Conservation (phyloP, 164 flowering plant genomes). For the Piper betle region DNA sequence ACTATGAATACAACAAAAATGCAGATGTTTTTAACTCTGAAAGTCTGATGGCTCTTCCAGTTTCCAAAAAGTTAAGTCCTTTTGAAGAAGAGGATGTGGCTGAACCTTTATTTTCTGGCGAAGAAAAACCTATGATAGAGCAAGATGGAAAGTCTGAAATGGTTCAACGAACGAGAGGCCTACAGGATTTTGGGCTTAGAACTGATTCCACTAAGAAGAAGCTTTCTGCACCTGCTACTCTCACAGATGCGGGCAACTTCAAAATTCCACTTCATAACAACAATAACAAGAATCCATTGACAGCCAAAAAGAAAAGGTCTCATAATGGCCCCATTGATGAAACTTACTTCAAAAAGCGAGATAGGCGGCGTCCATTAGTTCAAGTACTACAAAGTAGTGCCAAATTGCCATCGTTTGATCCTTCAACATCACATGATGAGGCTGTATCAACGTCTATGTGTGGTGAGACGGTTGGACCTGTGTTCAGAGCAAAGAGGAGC, state of each 20-base stretch:
- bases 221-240: slow-evolving; percentile 12
- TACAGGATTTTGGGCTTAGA: slow-evolving; percentile 64
- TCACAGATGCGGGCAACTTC: slow-evolving; percentile 15
- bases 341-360: slow-evolving; percentile 15
- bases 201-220: slow-evolving; percentile 34
- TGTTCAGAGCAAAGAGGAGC: slow-evolving; percentile 41
- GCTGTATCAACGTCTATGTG: slow-evolving; percentile 19
- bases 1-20: slow-evolving; percentile 11
- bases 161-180: slow-evolving; percentile 58
- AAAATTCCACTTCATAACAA: slow-evolving; percentile 18
- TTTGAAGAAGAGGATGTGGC: slow-evolving; percentile 20
- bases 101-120: slow-evolving; percentile 12
- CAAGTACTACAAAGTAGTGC: slow-evolving; percentile 34
- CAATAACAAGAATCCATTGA: slow-evolving; percentile 20
- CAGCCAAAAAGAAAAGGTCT: slow-evolving; percentile 23
- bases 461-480: slow-evolving; percentile 22
- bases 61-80: slow-evolving; percentile 16
- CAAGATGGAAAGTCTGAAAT: slow-evolving; percentile 35
- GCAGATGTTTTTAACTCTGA: slow-evolving; percentile 19
- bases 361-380: slow-evolving; percentile 34
- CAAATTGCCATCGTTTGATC: slow-evolving; percentile 17
- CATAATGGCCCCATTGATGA: slow-evolving; percentile 16
- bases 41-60: slow-evolving; percentile 18
- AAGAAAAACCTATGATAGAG: slow-evolving; percentile 23
- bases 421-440: slow-evolving; percentile 22